Evolutionary conservation across 345 rosid genomes (phyloP).

Genomic region (Arabidopsis thaliana): TAIR10.1 NC_003074.8:2103001-2103500

Average conservation of each 20-base stretch:
- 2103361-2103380: not conserved
- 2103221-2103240: constrained; percentile 36
- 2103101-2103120: constrained; percentile 60
- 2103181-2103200: constrained; percentile 42
- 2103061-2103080: constrained; percentile 54
- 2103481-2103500: constrained; percentile 51
- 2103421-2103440: constrained; percentile 6
- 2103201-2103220: constrained; percentile 47
- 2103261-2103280: constrained; percentile 62
- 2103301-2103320: constrained; percentile 60
- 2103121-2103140: constrained; percentile 53
- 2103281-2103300: constrained; percentile 70
- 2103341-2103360: constrained; percentile 26
- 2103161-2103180: constrained; percentile 37
- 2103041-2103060: constrained; percentile 13
- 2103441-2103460: constrained; percentile 47
- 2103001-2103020: not conserved
- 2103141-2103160: constrained; percentile 44
- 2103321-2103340: constrained; percentile 50
- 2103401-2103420: not conserved
- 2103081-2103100: constrained; percentile 46
- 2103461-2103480: constrained; percentile 35
- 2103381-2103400: not conserved
- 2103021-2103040: not conserved
- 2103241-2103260: constrained; percentile 36